Conservation (phyloP, 116 monocot species). For the Phalaenopsis hybrid region DNA sequence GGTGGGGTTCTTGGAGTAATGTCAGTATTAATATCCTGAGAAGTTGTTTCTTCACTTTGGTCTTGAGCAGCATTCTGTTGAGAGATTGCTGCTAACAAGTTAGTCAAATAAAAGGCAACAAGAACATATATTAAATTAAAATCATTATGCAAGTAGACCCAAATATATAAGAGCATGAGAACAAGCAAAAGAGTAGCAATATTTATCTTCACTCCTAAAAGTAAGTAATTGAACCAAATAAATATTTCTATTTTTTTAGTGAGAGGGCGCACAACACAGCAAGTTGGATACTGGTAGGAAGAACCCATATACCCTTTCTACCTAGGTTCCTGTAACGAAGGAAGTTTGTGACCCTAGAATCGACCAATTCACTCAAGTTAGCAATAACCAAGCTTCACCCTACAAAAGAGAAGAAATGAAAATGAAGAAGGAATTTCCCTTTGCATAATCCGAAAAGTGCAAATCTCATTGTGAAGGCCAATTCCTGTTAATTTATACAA, state of each 20-base stretch:
- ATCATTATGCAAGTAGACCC: neutral
- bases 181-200: neutral
- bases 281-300: neutral
- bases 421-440: too few species aligned
- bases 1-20: slow-evolving; percentile 43
- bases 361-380: neutral
- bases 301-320: neutral
- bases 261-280: neutral
- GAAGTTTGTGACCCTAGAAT: neutral
- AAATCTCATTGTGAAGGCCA: too few species aligned
- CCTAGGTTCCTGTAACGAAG: neutral
- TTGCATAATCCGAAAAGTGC: too few species aligned
- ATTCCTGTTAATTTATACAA: neutral
- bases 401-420: neutral
- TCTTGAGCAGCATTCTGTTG: slow-evolving; percentile 41
- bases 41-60: slow-evolving; percentile 54
- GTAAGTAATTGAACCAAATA: neutral
- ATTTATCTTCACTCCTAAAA: neutral
- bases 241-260: neutral
- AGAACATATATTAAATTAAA: neutral
- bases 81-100: slow-evolving; percentile 18
- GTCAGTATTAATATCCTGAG: slow-evolving; percentile 60
- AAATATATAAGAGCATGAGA: slow-evolving; percentile 5
- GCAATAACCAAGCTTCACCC: neutral
- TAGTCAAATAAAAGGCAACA: slow-evolving; percentile 22